Percentiles rank a stretch among this genome's conserved stretches.
Conservation (phyloP, 306 rosid genomes). For the Argentina anserina region DNA sequence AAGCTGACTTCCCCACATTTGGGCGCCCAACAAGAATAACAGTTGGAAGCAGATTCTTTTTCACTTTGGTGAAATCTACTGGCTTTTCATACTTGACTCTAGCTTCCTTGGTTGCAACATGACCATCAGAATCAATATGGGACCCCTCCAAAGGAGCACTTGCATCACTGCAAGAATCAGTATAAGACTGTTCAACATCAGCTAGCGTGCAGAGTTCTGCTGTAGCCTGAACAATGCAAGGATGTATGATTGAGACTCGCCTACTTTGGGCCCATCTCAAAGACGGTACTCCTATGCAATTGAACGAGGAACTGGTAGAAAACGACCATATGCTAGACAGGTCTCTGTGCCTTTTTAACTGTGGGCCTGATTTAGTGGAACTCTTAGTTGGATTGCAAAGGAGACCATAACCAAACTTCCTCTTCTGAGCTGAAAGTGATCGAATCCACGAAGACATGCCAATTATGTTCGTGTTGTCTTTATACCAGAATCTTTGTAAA, state of each 20-base stretch:
- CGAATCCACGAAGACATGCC: constrained; percentile 6
- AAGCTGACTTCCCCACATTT: constrained; percentile 70
- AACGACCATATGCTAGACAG: not conserved
- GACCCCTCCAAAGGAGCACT: not conserved
- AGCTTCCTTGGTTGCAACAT: not conserved
- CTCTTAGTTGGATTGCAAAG: not conserved
- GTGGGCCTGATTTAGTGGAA: not conserved
- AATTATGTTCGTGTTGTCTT: not conserved
- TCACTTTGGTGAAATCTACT: constrained; percentile 52
- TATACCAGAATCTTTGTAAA: not conserved
- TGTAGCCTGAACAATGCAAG: not conserved
- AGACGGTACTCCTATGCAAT: not conserved
- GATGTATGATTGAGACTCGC: constrained; percentile 5
- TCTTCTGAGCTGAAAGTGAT: constrained; percentile 8
- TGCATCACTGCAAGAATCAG: not conserved
- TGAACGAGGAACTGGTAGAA: not conserved
- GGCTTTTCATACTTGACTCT: constrained; percentile 22
- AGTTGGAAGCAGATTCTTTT: constrained; percentile 52
- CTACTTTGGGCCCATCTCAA: constrained; percentile 9
- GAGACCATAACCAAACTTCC: constrained; percentile 1
- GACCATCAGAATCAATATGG: not conserved
- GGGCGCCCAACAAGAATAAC: constrained; percentile 66
- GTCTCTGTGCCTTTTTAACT: not conserved
- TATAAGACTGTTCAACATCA: not conserved
- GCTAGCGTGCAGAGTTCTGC: constrained; percentile 5